A percentile compares a stretch with the other conserved stretches of the same genome.
Conservation (phyloP, 345 rosid genomes). For the Eucalyptus melliodora region DNA sequence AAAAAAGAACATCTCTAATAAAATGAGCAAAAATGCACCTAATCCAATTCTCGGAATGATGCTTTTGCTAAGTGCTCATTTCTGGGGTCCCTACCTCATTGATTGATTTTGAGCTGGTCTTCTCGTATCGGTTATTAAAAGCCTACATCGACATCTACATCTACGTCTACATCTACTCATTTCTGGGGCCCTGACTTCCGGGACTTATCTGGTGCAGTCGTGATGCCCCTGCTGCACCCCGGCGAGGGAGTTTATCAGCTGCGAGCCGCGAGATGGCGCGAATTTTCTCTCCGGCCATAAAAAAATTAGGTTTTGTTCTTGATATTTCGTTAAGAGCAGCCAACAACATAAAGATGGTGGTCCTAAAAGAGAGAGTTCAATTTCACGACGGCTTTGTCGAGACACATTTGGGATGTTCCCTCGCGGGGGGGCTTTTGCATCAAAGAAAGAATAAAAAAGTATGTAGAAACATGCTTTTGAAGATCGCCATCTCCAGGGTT, state of each 20-base stretch:
- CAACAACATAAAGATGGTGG: neutral
- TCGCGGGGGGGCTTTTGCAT: neutral
- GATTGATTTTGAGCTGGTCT: neutral
- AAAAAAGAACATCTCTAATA: neutral
- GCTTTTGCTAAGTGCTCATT: neutral
- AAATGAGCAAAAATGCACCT: neutral
- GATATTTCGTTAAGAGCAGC: neutral
- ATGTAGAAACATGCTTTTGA: neutral
- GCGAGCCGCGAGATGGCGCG: neutral
- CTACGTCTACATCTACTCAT: neutral
- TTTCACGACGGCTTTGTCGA: neutral
- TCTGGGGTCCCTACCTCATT: neutral
- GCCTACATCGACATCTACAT: neutral
- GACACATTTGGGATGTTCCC: neutral
- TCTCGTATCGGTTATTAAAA: neutral
- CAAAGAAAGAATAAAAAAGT: neutral
- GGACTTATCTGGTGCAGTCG: neutral
- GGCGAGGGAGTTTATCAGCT: neutral
- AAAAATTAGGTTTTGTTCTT: neutral
- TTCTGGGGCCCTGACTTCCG: neutral
- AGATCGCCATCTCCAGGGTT: neutral
- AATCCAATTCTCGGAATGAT: neutral
- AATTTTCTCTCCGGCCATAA: neutral
- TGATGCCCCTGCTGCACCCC: neutral
- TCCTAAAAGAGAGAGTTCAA: neutral